Evolutionary conservation across 2,329 filamentous ascomycete genomes (phyloP), one percentile per base, ranked within the genome.

Genomic region (Coleophoma crateriformis): DNA sequence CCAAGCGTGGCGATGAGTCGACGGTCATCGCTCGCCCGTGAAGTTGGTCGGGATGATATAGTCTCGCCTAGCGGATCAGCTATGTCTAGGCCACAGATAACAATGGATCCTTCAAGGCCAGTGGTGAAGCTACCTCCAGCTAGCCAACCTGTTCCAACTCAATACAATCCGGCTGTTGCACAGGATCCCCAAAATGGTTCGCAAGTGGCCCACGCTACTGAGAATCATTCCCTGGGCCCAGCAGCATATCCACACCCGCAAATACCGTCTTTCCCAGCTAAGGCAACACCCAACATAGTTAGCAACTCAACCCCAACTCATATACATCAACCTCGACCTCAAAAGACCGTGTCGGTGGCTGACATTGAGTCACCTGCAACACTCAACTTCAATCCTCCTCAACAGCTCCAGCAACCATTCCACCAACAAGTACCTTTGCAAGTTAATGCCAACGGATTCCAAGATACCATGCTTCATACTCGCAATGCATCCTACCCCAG

Each of bases 311-410:
- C 27, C 27, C 67, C 71, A 40, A 72, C 80, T 57, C 80, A 90
- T 1, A 96, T 97, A 84, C 89, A 97, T 65, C 94, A 97, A 66
- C 94, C 94, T 50, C 86, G 89, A 47, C 92, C 94, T 8, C 91
- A 97, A 67, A 97, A 97, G 74, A 79, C 90, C 6, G 89, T 97
- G 33, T 96, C 91, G 10, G 84, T 97, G 51, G 88, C 90, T 50
- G 90, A 90, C 61, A 96, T 97, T 58, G 94, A 97, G 67, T 88
- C 88, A 7, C 90, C 91, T 71, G 59, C 64, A 68, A 50, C 68
- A 66, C 46, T 74, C 73, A 60, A 75, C 58, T 71, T 82, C 69
- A 72, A 74, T 27, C 77, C 78, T 54, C 79, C 81, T 13, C 79
- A 81, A 61, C 80, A 85, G 63, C 76, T 87, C 61, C 86, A 92